phyloP scores from a whole-genome alignment of 331 rosid genomes.

The Stylosanthes scabra region DNA sequence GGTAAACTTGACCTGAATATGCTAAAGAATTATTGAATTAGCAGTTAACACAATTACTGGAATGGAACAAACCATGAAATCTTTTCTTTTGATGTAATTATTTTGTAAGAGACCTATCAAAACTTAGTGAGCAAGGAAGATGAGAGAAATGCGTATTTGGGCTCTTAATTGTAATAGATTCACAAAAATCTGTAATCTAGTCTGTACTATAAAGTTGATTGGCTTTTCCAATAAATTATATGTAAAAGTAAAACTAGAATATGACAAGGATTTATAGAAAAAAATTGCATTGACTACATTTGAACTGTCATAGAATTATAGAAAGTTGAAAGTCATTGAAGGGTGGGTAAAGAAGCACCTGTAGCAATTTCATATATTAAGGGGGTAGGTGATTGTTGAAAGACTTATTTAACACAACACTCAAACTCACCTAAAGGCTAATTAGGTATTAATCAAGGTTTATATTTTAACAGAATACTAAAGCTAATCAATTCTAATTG shows the following conservation, averaged over 20 bases:
- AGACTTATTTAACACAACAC: neutral
- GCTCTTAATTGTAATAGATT: neutral
- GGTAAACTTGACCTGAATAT: constrained; percentile 56
- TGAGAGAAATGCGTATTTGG: neutral
- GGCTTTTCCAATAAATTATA: no score
- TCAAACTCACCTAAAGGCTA: no score
- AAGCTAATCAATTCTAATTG: neutral
- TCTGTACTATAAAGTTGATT: neutral
- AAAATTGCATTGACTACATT: neutral
- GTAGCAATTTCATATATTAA: neutral
- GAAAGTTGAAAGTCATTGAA: constrained; percentile 19
- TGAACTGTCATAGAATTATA: neutral
- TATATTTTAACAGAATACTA: neutral
- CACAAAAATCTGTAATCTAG: neutral
- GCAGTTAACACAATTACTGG: neutral
- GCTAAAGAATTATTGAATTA: constrained; percentile 12
- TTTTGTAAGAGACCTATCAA: neutral
- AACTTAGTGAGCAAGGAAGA: neutral
- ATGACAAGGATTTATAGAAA: neutral
- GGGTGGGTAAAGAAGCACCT: neutral
- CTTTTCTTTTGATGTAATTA: neutral
- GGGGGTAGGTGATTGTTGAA: neutral
- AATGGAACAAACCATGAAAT: neutral
- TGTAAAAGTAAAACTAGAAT: neutral
- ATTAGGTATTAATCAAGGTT: neutral